Evolutionary conservation across 805 yeast genomes (phyloP), one percentile per base, ranked within the genome.

Genomic region (Kluyveromyces nonfermentans): DNA sequence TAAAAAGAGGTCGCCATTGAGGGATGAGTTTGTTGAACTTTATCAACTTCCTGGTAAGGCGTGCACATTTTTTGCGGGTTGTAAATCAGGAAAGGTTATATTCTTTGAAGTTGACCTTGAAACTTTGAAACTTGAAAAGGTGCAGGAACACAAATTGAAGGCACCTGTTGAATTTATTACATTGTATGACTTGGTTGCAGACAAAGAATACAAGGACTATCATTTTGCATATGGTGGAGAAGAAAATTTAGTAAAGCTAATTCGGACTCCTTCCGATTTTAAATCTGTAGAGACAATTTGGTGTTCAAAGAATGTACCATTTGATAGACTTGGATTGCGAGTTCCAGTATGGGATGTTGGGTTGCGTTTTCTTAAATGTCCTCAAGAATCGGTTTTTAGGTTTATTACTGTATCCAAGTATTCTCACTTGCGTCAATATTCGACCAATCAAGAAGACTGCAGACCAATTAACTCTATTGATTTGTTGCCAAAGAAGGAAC

Each of bases 151-250:
- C 36, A 50, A 60, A 20, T 51, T 80, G 7, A 65, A 62, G 34
- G 78, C 72, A 3, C 77, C 80, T 6, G 59, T 62, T 19, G 67
- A 62, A 15, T 81, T 34, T 64, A 70, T 45, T 61, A 78, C 32
- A 75, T 74, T 55, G 59, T 54, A 59, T 37, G 67, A 62, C 62
- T 10, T 59, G 53, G 80, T 79, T 3, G 54, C 60, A 14, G 70
- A 68, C 17, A 74, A 76, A 2, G 33, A 36, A 1, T 38, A 40
- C 9, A 39, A 42, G 18, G 41, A 18, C 7, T 37, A 44, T 18
- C 60, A 79, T 1, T 77, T 84, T 62, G 95, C 93, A 1, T 76
- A 69, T 54, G 97, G 97, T 31, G 98, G 97, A 22, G 77, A 85
- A 56, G 94, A 88, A 53, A 78, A 78, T 46, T 42, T 60, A n/a